These are phyloP conservation scores for Pistacia integerrima DNA, from an alignment of 345 rosid genomes.

Conservation along the genomic window DNA sequence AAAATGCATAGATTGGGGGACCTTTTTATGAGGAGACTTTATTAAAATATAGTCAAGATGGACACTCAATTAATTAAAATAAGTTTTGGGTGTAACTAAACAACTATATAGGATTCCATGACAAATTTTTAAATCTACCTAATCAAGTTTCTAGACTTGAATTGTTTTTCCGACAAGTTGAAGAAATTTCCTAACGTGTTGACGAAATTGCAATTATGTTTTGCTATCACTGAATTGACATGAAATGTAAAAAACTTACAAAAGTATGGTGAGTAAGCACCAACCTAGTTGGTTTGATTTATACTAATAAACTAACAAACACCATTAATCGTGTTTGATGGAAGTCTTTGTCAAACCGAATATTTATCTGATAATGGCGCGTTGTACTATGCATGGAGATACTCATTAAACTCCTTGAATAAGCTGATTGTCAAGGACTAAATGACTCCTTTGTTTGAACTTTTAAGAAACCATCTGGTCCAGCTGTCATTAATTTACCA, in stretches of 20 bases:
- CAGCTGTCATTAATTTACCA: too few relatives aligned
- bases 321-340: neutral
- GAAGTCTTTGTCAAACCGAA: constrained; percentile 9
- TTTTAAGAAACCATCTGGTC: neutral
- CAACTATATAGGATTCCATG: neutral
- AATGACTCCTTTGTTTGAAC: neutral
- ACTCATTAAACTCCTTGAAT: neutral
- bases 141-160: neutral
- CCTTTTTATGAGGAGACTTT: neutral
- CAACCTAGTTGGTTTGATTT: constrained; percentile 13
- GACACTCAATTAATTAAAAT: neutral
- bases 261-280: neutral
- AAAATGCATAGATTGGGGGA: neutral
- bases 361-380: neutral
- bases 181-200: neutral
- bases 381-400: neutral
- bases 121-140: neutral
- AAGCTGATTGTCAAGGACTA: neutral
- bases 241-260: neutral
- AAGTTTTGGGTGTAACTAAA: neutral
- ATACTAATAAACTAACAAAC: neutral
- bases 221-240: constrained; percentile 3
- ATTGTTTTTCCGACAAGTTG: neutral
- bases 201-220: neutral
- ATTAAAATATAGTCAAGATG: neutral